A percentile compares a stretch with the other conserved stretches of the same genome.
Conservation (phyloP, 108 stramenopile species). For the Nitzschia sp. region DNA sequence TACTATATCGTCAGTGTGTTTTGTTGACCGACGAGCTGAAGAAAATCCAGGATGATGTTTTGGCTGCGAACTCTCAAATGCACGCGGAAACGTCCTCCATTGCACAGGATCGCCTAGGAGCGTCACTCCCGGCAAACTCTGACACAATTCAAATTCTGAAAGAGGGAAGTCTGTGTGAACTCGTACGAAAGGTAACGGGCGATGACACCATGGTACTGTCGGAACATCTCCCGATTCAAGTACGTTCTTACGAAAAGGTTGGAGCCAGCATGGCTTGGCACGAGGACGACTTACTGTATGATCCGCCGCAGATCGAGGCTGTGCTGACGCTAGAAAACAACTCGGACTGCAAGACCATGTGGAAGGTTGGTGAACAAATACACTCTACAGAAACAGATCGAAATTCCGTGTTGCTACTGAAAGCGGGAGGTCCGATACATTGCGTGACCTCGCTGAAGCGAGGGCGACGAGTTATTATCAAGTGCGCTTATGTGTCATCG, state of each 20-base stretch:
- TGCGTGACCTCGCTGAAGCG: constrained; percentile 55
- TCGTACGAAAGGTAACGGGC: constrained; percentile 38
- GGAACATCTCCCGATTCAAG: constrained; percentile 59
- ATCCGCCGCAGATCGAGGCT: constrained; percentile 72
- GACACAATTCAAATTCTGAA: constrained; percentile 45
- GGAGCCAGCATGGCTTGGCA: constrained; percentile 83
- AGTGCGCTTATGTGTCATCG: constrained; percentile 46
- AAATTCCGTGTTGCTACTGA: constrained; percentile 46
- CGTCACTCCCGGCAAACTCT: constrained; percentile 22
- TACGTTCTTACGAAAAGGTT: constrained; percentile 67
- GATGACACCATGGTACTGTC: constrained; percentile 23
- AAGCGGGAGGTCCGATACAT: constrained; percentile 53
- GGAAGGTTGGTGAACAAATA: constrained; percentile 26
- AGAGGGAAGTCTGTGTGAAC: constrained; percentile 47
- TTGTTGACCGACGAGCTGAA: constrained; percentile 52
- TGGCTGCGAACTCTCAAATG: constrained; percentile 15
- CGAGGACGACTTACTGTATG: constrained; percentile 67
- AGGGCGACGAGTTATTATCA: constrained; percentile 54
- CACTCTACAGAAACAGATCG: constrained; percentile 44
- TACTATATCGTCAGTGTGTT: constrained; percentile 65
- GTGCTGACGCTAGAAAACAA: constrained; percentile 78
- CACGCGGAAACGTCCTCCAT: constrained; percentile 63
- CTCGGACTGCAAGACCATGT: constrained; percentile 80
- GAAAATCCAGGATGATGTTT: constrained; percentile 30
- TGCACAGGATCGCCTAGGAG: constrained; percentile 64